A percentile compares a stretch with the other conserved stretches of the same genome.
phyloP scores from a whole-genome alignment of 192 early-diverging fungal genomes.

The Polychytrium aggregatum region DNA sequence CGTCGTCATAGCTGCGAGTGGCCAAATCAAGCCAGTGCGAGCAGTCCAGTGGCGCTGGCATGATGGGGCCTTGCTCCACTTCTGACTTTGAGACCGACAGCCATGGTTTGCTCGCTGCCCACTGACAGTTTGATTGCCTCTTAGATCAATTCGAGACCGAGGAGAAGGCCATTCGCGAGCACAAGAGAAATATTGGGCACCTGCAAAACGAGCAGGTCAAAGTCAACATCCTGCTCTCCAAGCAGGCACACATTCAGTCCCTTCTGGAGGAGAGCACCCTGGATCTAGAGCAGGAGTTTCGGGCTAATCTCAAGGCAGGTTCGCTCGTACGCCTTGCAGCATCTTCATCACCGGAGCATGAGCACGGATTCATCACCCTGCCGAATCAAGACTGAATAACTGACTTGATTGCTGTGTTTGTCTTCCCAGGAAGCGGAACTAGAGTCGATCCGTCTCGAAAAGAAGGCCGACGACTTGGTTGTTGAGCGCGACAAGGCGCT shows the following conservation, averaged over 20 bases:
- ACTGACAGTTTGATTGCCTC: too few species aligned
- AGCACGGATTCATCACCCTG: too few species aligned
- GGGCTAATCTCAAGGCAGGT: conserved; percentile 36
- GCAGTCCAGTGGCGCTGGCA: too few species aligned
- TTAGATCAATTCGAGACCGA: conserved; percentile 45
- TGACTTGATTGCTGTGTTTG: too few species aligned
- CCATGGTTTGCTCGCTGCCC: too few species aligned
- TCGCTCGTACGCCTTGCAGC: too few species aligned
- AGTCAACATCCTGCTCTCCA: conserved; percentile 45
- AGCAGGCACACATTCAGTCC: conserved; percentile 33
- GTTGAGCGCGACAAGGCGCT: conserved; percentile 42
- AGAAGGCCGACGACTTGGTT: conserved; percentile 30
- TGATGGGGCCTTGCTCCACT: too few species aligned
- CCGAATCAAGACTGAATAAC: too few species aligned
- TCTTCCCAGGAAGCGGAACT: conserved; percentile 35
- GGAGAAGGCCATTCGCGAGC: conserved; percentile 39
- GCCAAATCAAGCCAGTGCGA: too few species aligned
- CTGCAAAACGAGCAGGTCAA: conserved; percentile 52
- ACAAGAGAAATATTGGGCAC: conserved; percentile 39
- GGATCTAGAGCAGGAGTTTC: conserved; percentile 45
- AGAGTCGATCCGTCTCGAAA: conserved; percentile 37
- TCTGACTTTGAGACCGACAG: too few species aligned
- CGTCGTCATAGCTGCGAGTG: too few species aligned
- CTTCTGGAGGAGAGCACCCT: conserved; percentile 45
- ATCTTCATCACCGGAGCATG: too few species aligned